These are phyloP conservation scores for Mycena sp. DNA, from an alignment of 1,284 basidiomycete species.

Conservation along the genomic window DNA sequence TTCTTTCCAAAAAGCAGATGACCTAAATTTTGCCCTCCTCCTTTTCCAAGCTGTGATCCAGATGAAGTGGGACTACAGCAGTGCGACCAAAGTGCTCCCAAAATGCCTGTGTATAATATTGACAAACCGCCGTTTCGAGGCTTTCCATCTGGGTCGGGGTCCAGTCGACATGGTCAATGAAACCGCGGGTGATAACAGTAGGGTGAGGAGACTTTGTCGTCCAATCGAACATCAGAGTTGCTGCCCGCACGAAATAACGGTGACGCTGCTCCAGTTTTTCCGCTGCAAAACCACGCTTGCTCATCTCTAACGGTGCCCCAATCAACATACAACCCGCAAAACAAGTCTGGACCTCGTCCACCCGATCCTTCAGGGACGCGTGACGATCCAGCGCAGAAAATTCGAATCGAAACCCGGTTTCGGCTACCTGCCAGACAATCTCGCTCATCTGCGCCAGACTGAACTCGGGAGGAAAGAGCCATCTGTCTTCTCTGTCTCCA, in stretches of 20 bases:
- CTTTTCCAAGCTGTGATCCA: background rate
- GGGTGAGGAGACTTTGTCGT: background rate
- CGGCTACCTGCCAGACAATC: background rate
- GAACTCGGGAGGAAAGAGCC: slow-evolving; percentile 1
- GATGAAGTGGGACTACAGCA: slow-evolving; percentile 3
- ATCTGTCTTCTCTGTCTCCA: background rate
- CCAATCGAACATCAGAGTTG: slow-evolving; percentile 13
- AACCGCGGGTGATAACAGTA: background rate
- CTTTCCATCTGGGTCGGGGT: background rate
- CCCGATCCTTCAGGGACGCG: background rate
- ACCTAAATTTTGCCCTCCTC: too few species aligned
- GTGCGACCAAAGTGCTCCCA: slow-evolving; percentile 9
- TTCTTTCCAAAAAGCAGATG: too few species aligned
- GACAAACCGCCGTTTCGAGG: background rate
- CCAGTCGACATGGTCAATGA: background rate
- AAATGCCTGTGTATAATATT: background rate
- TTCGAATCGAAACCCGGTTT: background rate
- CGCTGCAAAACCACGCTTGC: too few species aligned
- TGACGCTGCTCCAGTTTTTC: too few species aligned
- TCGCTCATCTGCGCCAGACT: slow-evolving; percentile 3
- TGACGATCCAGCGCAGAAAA: background rate
- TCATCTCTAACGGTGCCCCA: too few species aligned
- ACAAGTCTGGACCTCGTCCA: background rate
- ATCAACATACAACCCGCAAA: too few species aligned
- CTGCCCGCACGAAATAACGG: too few species aligned